A percentile compares a stretch with the other conserved stretches of the same genome.
phyloP scores from a whole-genome alignment of 2,329 filamentous ascomycete species.

The Mariannaea elegans region DNA sequence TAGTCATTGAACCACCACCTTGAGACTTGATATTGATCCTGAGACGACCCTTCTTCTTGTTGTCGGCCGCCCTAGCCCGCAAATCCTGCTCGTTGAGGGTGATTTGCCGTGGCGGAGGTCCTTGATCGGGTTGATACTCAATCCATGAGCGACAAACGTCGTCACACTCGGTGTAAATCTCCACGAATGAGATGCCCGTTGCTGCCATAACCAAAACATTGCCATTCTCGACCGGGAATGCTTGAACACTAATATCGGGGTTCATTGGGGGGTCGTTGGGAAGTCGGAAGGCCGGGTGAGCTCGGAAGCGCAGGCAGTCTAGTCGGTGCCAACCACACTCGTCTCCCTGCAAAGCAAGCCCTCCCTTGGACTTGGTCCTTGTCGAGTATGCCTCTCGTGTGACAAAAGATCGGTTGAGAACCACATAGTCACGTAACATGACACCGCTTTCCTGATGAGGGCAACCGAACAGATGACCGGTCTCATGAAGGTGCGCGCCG shows the following conservation, averaged over 20 bases:
- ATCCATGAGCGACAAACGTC: slow-evolving; percentile 82
- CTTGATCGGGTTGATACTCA: slow-evolving; percentile 75
- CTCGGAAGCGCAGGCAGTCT: slow-evolving; percentile 87
- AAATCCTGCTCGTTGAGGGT: slow-evolving; percentile 79
- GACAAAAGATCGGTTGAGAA: slow-evolving; percentile 83
- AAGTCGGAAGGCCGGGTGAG: slow-evolving; percentile 88
- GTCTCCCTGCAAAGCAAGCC: slow-evolving; percentile 76
- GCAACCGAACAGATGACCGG: slow-evolving; percentile 88
- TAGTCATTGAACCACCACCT: slow-evolving; percentile 75
- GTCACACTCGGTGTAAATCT: slow-evolving; percentile 83
- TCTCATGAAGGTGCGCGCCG: slow-evolving; percentile 90
- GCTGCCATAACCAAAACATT: slow-evolving; percentile 80
- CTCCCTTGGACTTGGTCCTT: slow-evolving; percentile 83
- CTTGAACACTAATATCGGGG: slow-evolving; percentile 81
- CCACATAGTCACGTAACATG: slow-evolving; percentile 90
- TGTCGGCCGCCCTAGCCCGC: slow-evolving; percentile 74
- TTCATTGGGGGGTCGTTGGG: slow-evolving; percentile 74
- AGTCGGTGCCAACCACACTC: slow-evolving; percentile 94
- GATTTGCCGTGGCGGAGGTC: slow-evolving; percentile 74
- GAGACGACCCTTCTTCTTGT: slow-evolving; percentile 76
- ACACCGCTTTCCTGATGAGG: slow-evolving; percentile 90
- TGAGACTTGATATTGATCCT: slow-evolving; percentile 80
- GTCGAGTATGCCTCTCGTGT: slow-evolving; percentile 86
- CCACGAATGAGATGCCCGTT: slow-evolving; percentile 85
- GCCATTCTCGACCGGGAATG: slow-evolving; percentile 83